Base-by-base conservation (phyloP, 495 filamentous ascomycete genomes). In the Penicillium subrubescens region DNA sequence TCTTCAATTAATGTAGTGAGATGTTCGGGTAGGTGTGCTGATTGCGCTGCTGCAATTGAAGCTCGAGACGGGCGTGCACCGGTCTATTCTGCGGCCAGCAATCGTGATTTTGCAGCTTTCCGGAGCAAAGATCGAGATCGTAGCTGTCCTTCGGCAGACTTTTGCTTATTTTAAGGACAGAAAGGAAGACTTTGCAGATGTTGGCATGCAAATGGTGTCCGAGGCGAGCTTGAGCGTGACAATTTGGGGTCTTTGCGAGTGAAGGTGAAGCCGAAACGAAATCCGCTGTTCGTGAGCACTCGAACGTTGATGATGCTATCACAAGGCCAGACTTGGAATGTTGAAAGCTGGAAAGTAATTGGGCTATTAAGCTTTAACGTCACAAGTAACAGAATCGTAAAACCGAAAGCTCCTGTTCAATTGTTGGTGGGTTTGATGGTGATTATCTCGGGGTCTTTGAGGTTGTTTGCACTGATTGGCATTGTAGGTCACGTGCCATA, bases 401-500 rank as follows among this genome's bases (percentile, higher is more conserved):
- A 50, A 48, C 25, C 15, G 50, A 46, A 27, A 35, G 41, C 33
- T 48, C n/a, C 14, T 39, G 44, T 46, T 59, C 43, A 64, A 67
- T 64, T 57, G 25, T 14, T 17, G 50, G 53, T 44, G 51, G 39
- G 46, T 31, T 46, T 31, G 58, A 63, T 25, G 31, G 52, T 60
- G 60, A 57, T 33, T 19, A 57, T 60, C 43, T 56, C 44, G 59
- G 34, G 57, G 31, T 31, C 59, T 63, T 59, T 31, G 62, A 48
- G 35, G 54, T 51, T 63, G 65, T 68, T 69, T 69, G 67, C 67
- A 63, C 23, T 51, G 62, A 63, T 63, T 65, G 63, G 23, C 39
- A 37, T 21, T 12, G 17, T 3, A 31, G 59, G 52, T 70, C 68
- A 70, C 65, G 68, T 70, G 68, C n/a, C 27, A 5, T 17, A 60